phyloP scores from a whole-genome alignment of 2,329 filamentous ascomycete genomes.

The Aspergillus felis region DNA sequence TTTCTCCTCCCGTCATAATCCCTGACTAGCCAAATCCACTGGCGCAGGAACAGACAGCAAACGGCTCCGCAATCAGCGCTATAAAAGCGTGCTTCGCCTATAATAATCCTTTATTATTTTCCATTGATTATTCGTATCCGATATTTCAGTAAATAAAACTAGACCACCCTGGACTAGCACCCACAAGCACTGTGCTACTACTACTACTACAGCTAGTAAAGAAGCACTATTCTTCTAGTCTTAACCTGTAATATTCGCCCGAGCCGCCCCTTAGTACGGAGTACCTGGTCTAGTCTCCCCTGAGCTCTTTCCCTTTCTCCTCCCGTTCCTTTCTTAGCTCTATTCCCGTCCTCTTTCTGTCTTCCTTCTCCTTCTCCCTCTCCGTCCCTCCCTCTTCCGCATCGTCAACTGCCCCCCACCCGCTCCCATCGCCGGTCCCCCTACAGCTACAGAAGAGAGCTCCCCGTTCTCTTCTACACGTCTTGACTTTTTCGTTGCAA shows the following conservation, averaged over 20 bases:
- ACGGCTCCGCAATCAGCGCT: conserved; percentile 10
- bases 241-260: conserved; percentile 7
- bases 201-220: not conserved
- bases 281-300: conserved; percentile 1
- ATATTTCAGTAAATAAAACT: not conserved
- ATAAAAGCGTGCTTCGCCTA: not conserved
- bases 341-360: conserved; percentile 43
- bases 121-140: too few relatives aligned
- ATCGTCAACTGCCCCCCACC: conserved; percentile 13
- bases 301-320: conserved; percentile 6
- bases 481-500: conserved; percentile 14
- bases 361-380: conserved; percentile 50
- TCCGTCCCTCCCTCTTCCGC: conserved; percentile 52
- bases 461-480: conserved; percentile 10
- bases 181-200: conserved; percentile 1
- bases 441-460: conserved; percentile 9
- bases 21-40: conserved; percentile 13
- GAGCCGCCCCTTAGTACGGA: conserved; percentile 14
- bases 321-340: conserved; percentile 13
- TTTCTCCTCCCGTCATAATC: not conserved
- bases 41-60: conserved; percentile 16
- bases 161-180: conserved; percentile 9
- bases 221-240: not conserved
- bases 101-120: not conserved
- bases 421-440: conserved; percentile 1